A percentile compares a stretch with the other conserved stretches of the same genome.
Evolutionary conservation across 805 yeast genomes (phyloP).

Genomic region (Teunomyces barrocoloradensis): DNA sequence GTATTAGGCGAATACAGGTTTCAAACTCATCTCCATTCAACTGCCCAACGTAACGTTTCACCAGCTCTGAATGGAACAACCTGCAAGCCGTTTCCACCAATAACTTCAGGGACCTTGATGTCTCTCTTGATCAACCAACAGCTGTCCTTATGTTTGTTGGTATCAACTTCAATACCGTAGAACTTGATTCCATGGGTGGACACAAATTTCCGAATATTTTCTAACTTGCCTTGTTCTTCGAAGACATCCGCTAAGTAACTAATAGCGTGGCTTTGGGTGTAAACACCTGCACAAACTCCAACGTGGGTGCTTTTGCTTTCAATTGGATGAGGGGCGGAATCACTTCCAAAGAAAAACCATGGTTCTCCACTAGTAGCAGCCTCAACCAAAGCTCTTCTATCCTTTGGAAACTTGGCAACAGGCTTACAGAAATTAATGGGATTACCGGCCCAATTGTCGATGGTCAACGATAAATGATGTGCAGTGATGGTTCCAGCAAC

Average conservation of each 20-base stretch:
- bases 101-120: slow-evolving; percentile 56
- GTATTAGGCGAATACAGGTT: neutral
- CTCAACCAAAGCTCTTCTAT: slow-evolving; percentile 70
- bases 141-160: slow-evolving; percentile 41
- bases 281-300: slow-evolving; percentile 98
- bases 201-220: slow-evolving; percentile 70
- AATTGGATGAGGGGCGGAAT: slow-evolving; percentile 95
- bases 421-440: slow-evolving; percentile 96
- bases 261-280: slow-evolving; percentile 79
- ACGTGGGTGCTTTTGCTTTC: slow-evolving; percentile 69
- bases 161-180: slow-evolving; percentile 48
- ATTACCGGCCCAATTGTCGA: slow-evolving; percentile 96
- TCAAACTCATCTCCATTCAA: slow-evolving; percentile 57
- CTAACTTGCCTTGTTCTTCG: slow-evolving; percentile 60
- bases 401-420: slow-evolving; percentile 89
- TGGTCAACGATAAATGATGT: slow-evolving; percentile 84
- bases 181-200: slow-evolving; percentile 69
- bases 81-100: slow-evolving; percentile 44
- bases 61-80: slow-evolving; percentile 88
- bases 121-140: slow-evolving; percentile 51
- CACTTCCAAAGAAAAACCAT: slow-evolving; percentile 94
- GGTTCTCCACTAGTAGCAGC: slow-evolving; percentile 94
- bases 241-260: slow-evolving; percentile 86
- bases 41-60: slow-evolving; percentile 64
- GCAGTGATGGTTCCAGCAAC: slow-evolving; percentile 96